Evolutionary conservation across 371 early-diverging fungal species (phyloP), one percentile per base, ranked within the genome.

Genomic region (Neoconidiobolus thromboides): DNA sequence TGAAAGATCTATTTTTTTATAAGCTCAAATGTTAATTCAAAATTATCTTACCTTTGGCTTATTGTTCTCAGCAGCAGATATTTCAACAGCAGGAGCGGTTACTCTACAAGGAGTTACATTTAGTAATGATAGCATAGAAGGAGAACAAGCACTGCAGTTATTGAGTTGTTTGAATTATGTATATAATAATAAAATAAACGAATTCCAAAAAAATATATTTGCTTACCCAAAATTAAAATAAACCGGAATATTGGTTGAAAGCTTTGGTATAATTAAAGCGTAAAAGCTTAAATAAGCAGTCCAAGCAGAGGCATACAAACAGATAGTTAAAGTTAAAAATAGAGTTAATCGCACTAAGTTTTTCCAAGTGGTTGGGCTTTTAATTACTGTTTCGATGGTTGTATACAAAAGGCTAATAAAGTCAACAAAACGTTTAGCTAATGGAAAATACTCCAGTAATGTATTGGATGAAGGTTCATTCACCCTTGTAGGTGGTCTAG

Each of bases 141-240:
- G 6, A 46, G 9, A 9, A 46, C 46, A 46, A 46, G n/a, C 6
- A 46, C n/a, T 6, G 6, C n/a, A 46, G n/a, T 9, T 46, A 46
- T n/a, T 9, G n/a, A 46, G n/a, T 46, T 46, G n/a, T n/a, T 46
- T 46, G n/a, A 46, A 46, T 9, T 9, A 46, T 46, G n/a, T 46
- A 46, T 46, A 46, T 9, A 46, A 46, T 46, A 9, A 46, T n/a
- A 46, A 46, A 9, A 9, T 46, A 46, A n/a, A 51, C 6, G 15
- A 12, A 5, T 15, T 14, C 15, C 15, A 15, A 51, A 14, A 51
- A 36, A 12, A 14, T 14, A 51, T 12, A 51, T 36, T 6, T 36
- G 6, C 15, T 55, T 55, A 55, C 55, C 12, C 55, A 55, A 55
- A 55, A 41, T 55, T 36, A 41, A 55, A 55, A 42, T 55, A 41